Conservation (phyloP, 2,329 filamentous ascomycete species). For the Claviceps arundinis region DNA sequence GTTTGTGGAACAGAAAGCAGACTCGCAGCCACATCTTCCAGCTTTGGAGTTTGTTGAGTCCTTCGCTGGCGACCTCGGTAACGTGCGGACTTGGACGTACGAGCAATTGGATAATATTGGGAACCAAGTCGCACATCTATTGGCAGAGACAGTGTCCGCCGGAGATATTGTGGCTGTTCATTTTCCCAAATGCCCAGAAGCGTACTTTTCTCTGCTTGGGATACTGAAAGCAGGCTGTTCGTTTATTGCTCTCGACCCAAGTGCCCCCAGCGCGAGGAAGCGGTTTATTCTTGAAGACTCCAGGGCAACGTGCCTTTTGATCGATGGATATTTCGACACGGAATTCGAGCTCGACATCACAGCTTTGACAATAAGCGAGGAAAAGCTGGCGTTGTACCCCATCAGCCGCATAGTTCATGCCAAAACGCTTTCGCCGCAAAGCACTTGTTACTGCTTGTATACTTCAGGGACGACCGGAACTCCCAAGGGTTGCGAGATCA, state of each 20-base stretch:
- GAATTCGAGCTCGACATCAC: not conserved
- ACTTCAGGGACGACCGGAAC: slow-evolving; percentile 79
- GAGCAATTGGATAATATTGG: slow-evolving; percentile 55
- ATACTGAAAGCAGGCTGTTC: slow-evolving; percentile 72
- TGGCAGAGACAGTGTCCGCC: slow-evolving; percentile 35
- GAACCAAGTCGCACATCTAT: slow-evolving; percentile 57
- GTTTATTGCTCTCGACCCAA: slow-evolving; percentile 69
- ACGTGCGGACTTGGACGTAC: slow-evolving; percentile 57
- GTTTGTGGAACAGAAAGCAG: slow-evolving; percentile 57
- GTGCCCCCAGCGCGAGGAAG: slow-evolving; percentile 58
- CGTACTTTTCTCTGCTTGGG: slow-evolving; percentile 69
- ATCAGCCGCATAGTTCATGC: slow-evolving; percentile 5
- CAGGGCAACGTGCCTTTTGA: slow-evolving; percentile 47
- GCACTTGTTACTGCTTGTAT: slow-evolving; percentile 72
- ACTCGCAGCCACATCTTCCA: slow-evolving; percentile 38
- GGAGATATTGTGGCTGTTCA: slow-evolving; percentile 61
- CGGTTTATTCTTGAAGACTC: slow-evolving; percentile 70
- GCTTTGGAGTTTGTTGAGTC: slow-evolving; percentile 65
- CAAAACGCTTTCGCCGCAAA: slow-evolving; percentile 23
- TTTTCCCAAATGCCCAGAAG: slow-evolving; percentile 76
- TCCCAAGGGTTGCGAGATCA: slow-evolving; percentile 79
- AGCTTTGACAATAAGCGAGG: slow-evolving; percentile 15
- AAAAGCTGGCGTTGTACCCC: slow-evolving; percentile 14
- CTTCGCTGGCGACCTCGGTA: slow-evolving; percentile 31
- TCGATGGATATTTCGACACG: slow-evolving; percentile 20